Conservation (phyloP, 2,329 filamentous ascomycete genomes). For the Fonsecaea multimorphosa region DNA sequence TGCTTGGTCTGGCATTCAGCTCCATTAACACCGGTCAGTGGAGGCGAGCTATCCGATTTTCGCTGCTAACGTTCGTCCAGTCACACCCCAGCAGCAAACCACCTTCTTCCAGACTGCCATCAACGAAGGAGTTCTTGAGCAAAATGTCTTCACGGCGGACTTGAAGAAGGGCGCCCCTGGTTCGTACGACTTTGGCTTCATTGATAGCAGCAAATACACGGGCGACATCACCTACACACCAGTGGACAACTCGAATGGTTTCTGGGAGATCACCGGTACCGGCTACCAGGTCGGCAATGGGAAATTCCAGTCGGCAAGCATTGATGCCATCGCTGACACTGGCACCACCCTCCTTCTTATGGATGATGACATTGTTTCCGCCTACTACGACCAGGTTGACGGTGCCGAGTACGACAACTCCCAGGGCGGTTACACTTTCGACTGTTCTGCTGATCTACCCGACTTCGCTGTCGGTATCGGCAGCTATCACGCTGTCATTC, state of each 20-base stretch:
- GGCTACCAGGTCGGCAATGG: constrained; percentile 62
- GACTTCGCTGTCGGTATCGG: constrained; percentile 60
- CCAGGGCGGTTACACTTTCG: constrained; percentile 47
- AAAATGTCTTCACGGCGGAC: constrained; percentile 61
- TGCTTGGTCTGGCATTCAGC: constrained; percentile 66
- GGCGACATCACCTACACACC: constrained; percentile 63
- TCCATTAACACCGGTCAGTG: constrained; percentile 60
- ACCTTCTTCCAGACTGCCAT: constrained; percentile 69
- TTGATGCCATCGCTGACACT: constrained; percentile 70
- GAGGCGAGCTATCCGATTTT: neutral
- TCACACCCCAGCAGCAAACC: constrained; percentile 56
- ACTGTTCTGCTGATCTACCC: constrained; percentile 59
- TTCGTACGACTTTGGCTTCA: constrained; percentile 64
- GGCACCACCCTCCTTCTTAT: constrained; percentile 71
- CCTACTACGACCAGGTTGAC: constrained; percentile 65
- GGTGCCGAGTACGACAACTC: constrained; percentile 49
- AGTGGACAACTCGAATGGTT: constrained; percentile 63
- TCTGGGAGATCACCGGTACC: constrained; percentile 66
- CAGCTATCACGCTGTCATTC: constrained; percentile 57
- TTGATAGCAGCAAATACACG: constrained; percentile 64
- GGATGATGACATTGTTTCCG: constrained; percentile 58
- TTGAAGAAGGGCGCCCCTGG: constrained; percentile 61
- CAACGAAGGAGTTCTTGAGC: constrained; percentile 51
- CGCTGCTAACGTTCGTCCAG: constrained; percentile 34
- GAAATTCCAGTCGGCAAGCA: constrained; percentile 47